Evolutionary conservation across 2,329 filamentous ascomycete genomes (phyloP), one percentile per base, ranked within the genome.

Genomic region (Ophiostoma sp.): DNA sequence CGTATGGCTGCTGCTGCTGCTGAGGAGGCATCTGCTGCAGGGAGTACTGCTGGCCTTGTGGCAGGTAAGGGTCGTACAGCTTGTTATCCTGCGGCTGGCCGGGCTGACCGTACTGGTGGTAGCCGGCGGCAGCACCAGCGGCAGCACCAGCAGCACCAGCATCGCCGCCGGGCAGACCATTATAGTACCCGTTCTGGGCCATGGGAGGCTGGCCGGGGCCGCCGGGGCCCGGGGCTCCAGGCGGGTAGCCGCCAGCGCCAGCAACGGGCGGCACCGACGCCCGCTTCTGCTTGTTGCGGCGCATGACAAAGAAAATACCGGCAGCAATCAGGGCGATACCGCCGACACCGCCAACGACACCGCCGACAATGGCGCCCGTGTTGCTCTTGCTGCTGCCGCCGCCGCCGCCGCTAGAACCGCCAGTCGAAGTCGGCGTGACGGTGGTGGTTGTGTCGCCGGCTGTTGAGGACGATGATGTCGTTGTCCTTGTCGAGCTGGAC

Each of bases 291-390:
- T 74, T 72, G 41, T 23, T 33, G 67, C 31, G 68, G 54, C 77
- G 78, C 48, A 76, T 67, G n/a, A 80, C 41, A 67, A 76, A 74
- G 69, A 77, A 76, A 71, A 74, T 73, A 57, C 72, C 76, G n/a
- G 77, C 64, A 20, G 70, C 77, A 33, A 79, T 65, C n/a, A 74
- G 75, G 35, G 70, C 76, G 0, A 77, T 65, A 20, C 75, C 78
- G 70, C 75, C 77, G 2, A 79, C 75, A 8, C 76, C 78, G 48
- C 78, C 78, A 2, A 74, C 71, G 17, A 74, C 73, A 27, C 73
- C 73, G 39, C 78, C 78, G 3, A 76, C 76, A 54, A 79, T 78
- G 70, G 78, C 72, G 36, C 76, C 78, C 6, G 74, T n/a, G 20
- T 71, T 67, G 69, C 23, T 60, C 52, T 41, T 71, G n/a, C 69